These are phyloP conservation scores for Russula compacta DNA, from an alignment of 768 basidiomycete species.

Conservation along the genomic window DNA sequence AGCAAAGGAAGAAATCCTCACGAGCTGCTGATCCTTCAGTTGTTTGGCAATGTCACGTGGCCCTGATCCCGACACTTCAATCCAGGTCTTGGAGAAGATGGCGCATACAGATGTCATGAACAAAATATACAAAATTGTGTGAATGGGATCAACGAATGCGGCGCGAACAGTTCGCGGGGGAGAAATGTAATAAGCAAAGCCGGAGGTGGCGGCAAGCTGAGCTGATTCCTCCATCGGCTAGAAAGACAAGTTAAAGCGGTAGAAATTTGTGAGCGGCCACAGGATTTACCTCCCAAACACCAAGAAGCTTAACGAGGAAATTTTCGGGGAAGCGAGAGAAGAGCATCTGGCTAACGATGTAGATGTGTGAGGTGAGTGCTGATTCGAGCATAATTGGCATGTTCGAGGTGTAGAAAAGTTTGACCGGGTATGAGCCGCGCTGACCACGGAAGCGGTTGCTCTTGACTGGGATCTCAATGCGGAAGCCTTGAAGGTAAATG, in stretches of 20 bases:
- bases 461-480: constrained; percentile 98
- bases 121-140: constrained; percentile 80
- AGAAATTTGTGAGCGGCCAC: not conserved
- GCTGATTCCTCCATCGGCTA: constrained; percentile 92
- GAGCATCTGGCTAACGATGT: constrained; percentile 95
- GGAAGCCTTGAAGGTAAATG: constrained; percentile 98
- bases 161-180: constrained; percentile 90
- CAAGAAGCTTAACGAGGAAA: constrained; percentile 80
- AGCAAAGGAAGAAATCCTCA: constrained; percentile 24
- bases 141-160: constrained; percentile 86
- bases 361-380: constrained; percentile 88
- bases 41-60: constrained; percentile 96
- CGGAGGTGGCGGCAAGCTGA: constrained; percentile 82
- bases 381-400: constrained; percentile 99
- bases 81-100: constrained; percentile 99
- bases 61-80: constrained; percentile 93
- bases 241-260: not conserved
- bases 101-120: constrained; percentile 95
- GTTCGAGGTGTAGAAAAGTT: constrained; percentile 97
- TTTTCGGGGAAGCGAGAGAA: constrained; percentile 85
- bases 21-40: constrained; percentile 98
- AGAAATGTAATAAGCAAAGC: constrained; percentile 96
- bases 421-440: constrained; percentile 90
- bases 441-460: constrained; percentile 95
- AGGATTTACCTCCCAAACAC: constrained; percentile 89